Percentiles rank a stretch among this genome's conserved stretches.
Conservation (phyloP, 345 rosid genomes). For the Citrus inodora region DNA sequence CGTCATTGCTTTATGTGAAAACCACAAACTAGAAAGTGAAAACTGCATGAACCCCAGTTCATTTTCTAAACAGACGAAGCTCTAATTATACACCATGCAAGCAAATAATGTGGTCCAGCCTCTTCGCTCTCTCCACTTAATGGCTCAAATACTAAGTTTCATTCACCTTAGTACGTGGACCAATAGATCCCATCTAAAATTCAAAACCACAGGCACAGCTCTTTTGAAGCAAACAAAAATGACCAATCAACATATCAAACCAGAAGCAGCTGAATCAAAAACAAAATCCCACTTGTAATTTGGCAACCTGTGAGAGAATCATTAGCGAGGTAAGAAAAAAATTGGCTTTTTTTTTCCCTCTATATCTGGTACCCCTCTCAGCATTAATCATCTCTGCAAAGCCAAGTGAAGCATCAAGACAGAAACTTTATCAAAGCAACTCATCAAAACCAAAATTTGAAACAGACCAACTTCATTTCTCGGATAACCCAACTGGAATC, state of each 20-base stretch:
- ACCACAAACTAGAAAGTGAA: constrained; percentile 9
- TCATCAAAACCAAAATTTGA: constrained; percentile 26
- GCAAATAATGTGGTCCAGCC: constrained; percentile 30
- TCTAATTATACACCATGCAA: constrained; percentile 8
- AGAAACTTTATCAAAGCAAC: constrained; percentile 29
- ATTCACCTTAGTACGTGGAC: constrained; percentile 13
- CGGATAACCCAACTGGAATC: constrained; percentile 53
- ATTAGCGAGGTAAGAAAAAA: constrained; percentile 41
- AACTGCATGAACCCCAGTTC: constrained; percentile 11
- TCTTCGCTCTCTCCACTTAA: constrained; percentile 21
- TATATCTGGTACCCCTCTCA: constrained; percentile 18
- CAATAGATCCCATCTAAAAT: constrained; percentile 10
- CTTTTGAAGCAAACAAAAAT: constrained; percentile 18
- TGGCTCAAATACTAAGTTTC: constrained; percentile 20
- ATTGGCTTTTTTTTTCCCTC: constrained; percentile 21
- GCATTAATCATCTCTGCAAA: constrained; percentile 26
- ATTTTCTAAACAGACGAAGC: constrained; percentile 1
- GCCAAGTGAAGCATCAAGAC: constrained; percentile 34
- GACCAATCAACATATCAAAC: constrained; percentile 42
- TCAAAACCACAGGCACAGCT: not conserved
- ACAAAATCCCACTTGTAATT: constrained; percentile 29
- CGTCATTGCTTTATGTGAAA: constrained; percentile 14
- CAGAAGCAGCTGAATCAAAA: constrained; percentile 32
- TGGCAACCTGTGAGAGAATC: constrained; percentile 44
- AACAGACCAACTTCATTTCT: constrained; percentile 39